Base-by-base conservation (phyloP, 768 basidiomycete species). In the Lactifluus subvellereus region DNA sequence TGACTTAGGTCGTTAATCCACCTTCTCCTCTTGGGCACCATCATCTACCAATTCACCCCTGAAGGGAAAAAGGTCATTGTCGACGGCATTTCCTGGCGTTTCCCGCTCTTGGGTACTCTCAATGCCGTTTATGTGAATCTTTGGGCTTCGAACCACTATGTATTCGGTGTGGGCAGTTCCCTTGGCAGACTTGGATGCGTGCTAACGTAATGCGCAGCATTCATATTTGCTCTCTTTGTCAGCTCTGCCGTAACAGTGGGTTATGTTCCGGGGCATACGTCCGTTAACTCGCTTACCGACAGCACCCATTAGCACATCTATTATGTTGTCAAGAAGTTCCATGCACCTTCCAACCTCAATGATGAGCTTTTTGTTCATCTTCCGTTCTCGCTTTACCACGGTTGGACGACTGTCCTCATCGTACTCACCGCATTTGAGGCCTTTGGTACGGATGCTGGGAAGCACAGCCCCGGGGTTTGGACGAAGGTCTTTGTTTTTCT, bases 401-500 rank as follows among this genome's bases (percentile, higher is more conserved):
- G 94, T 42, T 93, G 91, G 90, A 89, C 87, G 11, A 91, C 91
- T 58, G 85, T 94, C 62, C 83, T 91, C 57, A 84, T 94, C 61
- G 73, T 94, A 69, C 74, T 94, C 67, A 87, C 89, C 47, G 89
- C 81, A 2, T 95, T 95, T 70, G 87, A 93, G 67, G 93, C 93
- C 0, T 95, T 95, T 69, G 95, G 96, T 67, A 84, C 86, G 63
- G 81, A 95, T 72, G 85, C 89, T 0, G 71, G 79, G 62, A 74
- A 72, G 62, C 77, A 88, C 60, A 75, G 72, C 37, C 86, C 91
- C 3, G 92, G 94, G 45, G 76, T 94, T 61, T 94, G 91, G 87
- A 95, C 93, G 71, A 94, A 95, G 71, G 86, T 96, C 71, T 93
- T 95, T 68, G 96, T 94, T 62, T 94, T 97, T 85, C 85, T 98